phyloP scores from a whole-genome alignment of 257 asterid species.

The Verbascum thapsus region DNA sequence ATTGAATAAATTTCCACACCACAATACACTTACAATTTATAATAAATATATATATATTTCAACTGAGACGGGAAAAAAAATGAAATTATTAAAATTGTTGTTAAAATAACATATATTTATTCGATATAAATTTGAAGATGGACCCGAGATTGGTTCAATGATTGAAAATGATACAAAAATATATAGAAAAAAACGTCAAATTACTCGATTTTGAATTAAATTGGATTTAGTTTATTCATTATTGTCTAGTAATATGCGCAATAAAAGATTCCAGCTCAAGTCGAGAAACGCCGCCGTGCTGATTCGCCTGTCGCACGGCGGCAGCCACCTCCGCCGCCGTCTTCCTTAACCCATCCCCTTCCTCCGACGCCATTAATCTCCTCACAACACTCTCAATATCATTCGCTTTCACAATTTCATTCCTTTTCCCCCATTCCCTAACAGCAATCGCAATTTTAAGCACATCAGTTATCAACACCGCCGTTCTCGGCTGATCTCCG shows the following conservation, averaged over 20 bases:
- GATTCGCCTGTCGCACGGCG: conserved; percentile 5
- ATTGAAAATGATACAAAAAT: too few species aligned
- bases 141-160: too few species aligned
- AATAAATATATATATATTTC: too few species aligned
- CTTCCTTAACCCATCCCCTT: conserved; percentile 41
- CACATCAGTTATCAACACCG: conserved; percentile 24
- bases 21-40: too few species aligned
- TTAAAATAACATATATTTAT: too few species aligned
- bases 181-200: too few species aligned
- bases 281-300: conserved; percentile 25
- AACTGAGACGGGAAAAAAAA: too few species aligned
- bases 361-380: conserved; percentile 42
- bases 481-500: conserved; percentile 43
- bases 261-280: conserved; percentile 31
- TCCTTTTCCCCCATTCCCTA: conserved; percentile 35
- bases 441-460: conserved; percentile 30
- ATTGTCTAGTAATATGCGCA: conserved; percentile 18
- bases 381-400: conserved; percentile 34
- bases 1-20: too few species aligned
- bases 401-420: background rate
- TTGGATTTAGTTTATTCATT: too few species aligned
- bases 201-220: too few species aligned
- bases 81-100: too few species aligned
- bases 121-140: too few species aligned
- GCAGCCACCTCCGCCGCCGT: conserved; percentile 42